Conservation (phyloP, 164 flowering plant species). For the Stephania cephalantha region DNA sequence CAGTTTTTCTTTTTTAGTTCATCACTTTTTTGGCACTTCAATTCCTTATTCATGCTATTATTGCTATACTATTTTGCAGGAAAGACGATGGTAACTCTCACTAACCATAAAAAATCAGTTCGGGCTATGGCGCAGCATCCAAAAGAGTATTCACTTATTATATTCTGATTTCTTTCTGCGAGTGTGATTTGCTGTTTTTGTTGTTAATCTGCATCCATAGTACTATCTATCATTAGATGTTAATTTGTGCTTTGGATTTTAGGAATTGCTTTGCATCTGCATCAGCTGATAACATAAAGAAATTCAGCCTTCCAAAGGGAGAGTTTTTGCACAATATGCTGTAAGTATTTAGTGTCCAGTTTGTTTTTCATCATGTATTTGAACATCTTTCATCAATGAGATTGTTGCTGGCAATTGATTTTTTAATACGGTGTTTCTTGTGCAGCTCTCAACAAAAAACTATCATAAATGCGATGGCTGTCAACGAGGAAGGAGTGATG, state of each 20-base stretch:
- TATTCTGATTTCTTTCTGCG: constrained; percentile 1
- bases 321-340: constrained; percentile 99
- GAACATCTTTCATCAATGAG: too few species aligned
- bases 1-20: not conserved
- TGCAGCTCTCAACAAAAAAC: constrained; percentile 98
- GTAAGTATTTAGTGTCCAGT: constrained; percentile 43
- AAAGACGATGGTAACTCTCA: constrained; percentile 82
- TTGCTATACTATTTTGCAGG: constrained; percentile 34
- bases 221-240: not conserved
- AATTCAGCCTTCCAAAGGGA: constrained; percentile 89
- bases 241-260: constrained; percentile 15
- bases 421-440: constrained; percentile 3
- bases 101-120: constrained; percentile 97
- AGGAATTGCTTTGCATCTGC: constrained; percentile 95
- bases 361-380: not conserved
- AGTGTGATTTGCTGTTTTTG: not conserved
- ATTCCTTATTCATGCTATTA: not conserved
- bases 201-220: not conserved
- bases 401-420: not conserved
- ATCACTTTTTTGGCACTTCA: too few species aligned
- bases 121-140: constrained; percentile 97
- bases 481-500: constrained; percentile 95
- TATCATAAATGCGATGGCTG: constrained; percentile 89
- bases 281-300: constrained; percentile 98
- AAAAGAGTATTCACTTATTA: constrained; percentile 55